Base-by-base conservation (phyloP, 2,329 filamentous ascomycete genomes). In the Aureobasidium sp. region DNA sequence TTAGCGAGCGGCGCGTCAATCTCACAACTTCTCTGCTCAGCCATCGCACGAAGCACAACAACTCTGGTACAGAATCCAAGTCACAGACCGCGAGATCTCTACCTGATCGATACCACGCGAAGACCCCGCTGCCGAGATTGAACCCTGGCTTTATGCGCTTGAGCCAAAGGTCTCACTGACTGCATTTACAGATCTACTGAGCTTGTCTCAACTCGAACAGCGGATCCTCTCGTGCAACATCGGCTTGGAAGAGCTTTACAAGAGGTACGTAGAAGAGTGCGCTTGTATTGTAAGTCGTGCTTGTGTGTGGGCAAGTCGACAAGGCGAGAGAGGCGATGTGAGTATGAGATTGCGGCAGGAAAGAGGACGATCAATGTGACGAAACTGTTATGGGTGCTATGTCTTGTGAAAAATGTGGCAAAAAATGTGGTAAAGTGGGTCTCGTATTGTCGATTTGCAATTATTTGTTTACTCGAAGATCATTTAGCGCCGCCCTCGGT, bases 281-380 rank as follows among this genome's bases (percentile, higher is more conserved):
- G 42, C 29, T 47, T 24, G 30, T 25, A 47, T 47, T 42, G 40
- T 42, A 30, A 42, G 40, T 42, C 40, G 40, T 42, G 40, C 40
- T 42, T 42, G 40, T 42, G 40, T 42, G 40, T 29, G 24, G n/a
- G 40, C 40, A 42, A 42, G 40, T 42, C 40, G 19, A 30, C 40
- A 42, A 30, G 24, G 24, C 14, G 14, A 42, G 40, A 40, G 38
- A 19, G 38, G 22, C 12, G 38, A 40, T 25, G 21, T 40, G 11
- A 40, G n/a, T 40, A 40, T 25, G 38, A 40, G 22, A 40, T 24
- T 40, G 38, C 38, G 8, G n/a, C 5, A 40, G 38, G 38, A 40
- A 19, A 40, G 8, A 14, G 38, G 38, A 40, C 6, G 21, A 19
- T 40, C 11, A 19, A 40, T 35, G 27, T 29, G 27, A 29, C 6